These are phyloP conservation scores for Hyphopichia fennica DNA, from an alignment of 1,139 yeast genomes.

Conservation along the genomic window DNA sequence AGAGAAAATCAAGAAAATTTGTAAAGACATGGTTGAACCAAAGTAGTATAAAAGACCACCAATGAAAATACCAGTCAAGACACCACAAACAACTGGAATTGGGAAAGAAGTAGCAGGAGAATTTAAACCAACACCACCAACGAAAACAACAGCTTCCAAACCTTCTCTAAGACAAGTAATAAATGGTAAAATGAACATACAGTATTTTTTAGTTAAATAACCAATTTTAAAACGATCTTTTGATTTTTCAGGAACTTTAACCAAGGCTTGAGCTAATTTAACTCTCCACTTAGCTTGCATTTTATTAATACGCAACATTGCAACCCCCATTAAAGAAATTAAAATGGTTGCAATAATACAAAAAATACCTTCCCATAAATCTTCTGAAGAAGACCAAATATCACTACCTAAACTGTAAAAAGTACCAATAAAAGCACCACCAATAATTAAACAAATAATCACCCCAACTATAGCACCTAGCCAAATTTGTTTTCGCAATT, in stretches of 20 bases:
- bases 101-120: conserved; percentile 82
- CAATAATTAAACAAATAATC: conserved; percentile 70
- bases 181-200: conserved; percentile 76
- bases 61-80: conserved; percentile 67
- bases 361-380: conserved; percentile 90
- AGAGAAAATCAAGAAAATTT: conserved; percentile 74
- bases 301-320: conserved; percentile 87
- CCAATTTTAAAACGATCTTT: conserved; percentile 35
- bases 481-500: conserved; percentile 74
- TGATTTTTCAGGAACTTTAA: conserved; percentile 37
- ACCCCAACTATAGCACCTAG: conserved; percentile 73
- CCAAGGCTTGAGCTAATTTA: conserved; percentile 76
- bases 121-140: conserved; percentile 85
- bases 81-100: conserved; percentile 75
- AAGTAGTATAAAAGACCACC: conserved; percentile 72
- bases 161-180: conserved; percentile 89
- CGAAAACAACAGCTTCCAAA: conserved; percentile 85
- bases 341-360: conserved; percentile 80
- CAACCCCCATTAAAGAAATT: conserved; percentile 88
- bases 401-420: conserved; percentile 79
- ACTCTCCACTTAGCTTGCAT: conserved; percentile 91
- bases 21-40: conserved; percentile 76
- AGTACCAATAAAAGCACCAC: conserved; percentile 82
- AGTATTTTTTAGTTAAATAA: conserved; percentile 57
- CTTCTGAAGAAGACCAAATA: conserved; percentile 85